phyloP scores from a whole-genome alignment of 371 early-diverging fungal species.

The Mortierella polycephala region DNA sequence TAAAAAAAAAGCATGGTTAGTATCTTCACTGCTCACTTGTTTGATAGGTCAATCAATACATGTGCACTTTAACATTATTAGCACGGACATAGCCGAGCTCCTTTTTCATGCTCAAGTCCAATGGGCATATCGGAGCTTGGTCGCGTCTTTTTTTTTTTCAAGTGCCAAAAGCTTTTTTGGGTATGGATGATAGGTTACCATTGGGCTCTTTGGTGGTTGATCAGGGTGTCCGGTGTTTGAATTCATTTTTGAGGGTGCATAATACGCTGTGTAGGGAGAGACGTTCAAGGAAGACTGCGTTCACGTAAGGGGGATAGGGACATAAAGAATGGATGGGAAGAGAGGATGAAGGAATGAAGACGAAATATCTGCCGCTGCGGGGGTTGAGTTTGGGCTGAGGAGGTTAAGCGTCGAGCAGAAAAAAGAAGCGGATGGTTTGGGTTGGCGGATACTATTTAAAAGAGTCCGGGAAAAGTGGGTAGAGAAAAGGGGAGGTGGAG shows the following conservation, averaged over 20 bases:
- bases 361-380: neutral
- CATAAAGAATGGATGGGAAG: conserved; percentile 3
- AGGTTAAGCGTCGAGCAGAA: neutral
- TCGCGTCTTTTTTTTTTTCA: no score
- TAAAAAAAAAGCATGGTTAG: no score
- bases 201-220: conserved; percentile 10
- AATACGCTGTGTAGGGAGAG: conserved; percentile 4
- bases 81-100: no score
- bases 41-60: no score
- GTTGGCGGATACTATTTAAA: neutral
- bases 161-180: no score
- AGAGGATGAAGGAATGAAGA: neutral
- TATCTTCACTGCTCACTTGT: no score
- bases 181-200: no score
- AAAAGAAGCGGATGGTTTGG: neutral
- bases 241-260: conserved; percentile 11
- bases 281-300: conserved; percentile 6
- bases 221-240: conserved; percentile 3
- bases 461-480: neutral
- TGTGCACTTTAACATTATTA: neutral
- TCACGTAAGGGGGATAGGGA: neutral
- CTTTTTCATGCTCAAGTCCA: neutral
- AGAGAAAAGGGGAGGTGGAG: neutral
- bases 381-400: neutral
- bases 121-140: no score